phyloP scores from a whole-genome alignment of 108 stramenopile genomes.

The Pelagomonas calceolata region DNA sequence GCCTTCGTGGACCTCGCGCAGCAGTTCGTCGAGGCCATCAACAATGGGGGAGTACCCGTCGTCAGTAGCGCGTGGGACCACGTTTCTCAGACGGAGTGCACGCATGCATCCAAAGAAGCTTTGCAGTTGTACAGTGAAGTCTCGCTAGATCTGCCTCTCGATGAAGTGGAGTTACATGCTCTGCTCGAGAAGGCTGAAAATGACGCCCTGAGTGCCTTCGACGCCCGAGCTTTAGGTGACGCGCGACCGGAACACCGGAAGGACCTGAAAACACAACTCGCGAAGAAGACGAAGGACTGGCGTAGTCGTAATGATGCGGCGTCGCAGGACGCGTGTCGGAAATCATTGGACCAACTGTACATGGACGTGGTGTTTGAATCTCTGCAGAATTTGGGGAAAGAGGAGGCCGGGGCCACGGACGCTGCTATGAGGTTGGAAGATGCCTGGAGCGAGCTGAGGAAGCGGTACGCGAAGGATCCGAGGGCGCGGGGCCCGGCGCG shows the following conservation, averaged over 20 bases:
- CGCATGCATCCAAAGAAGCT: not conserved
- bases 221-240: not conserved
- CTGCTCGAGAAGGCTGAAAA: not conserved
- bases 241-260: not conserved
- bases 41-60: constrained; percentile 10
- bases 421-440: not conserved
- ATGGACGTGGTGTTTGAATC: not conserved
- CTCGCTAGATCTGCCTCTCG: too few species aligned
- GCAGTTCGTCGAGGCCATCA: constrained; percentile 7
- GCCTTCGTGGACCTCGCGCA: not conserved
- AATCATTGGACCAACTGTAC: not conserved
- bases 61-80: constrained; percentile 8
- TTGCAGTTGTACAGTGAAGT: not conserved
- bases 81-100: not conserved
- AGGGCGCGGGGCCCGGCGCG: not conserved
- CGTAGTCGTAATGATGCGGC: not conserved
- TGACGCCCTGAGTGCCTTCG: not conserved
- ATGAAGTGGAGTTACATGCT: not conserved
- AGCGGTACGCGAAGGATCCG: not conserved
- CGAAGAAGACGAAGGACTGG: not conserved
- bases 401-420: not conserved
- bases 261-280: not conserved
- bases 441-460: not conserved
- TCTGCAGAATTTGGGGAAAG: not conserved
- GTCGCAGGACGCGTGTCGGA: not conserved